These are phyloP conservation scores for Apiospora pterosperma DNA, from an alignment of 2,329 filamentous ascomycete genomes.

Conservation along the genomic window DNA sequence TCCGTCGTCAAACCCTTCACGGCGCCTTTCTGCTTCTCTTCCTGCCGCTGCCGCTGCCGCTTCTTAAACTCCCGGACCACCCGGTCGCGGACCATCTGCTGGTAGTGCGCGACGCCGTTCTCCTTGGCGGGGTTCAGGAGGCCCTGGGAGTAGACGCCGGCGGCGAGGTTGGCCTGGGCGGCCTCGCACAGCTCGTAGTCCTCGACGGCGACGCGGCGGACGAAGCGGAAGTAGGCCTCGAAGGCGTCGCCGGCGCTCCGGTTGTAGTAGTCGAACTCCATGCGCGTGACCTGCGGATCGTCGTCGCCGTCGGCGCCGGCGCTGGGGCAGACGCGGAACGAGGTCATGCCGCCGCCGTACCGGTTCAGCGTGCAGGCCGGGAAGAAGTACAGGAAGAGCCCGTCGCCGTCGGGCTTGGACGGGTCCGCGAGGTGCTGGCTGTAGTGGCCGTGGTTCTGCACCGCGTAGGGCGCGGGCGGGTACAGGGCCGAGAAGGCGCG, in stretches of 20 bases:
- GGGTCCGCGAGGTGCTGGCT: slow-evolving; percentile 54
- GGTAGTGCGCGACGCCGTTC: slow-evolving; percentile 39
- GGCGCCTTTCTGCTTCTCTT: neutral
- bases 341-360: slow-evolving; percentile 56
- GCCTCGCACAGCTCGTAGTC: slow-evolving; percentile 56
- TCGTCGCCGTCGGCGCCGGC: slow-evolving; percentile 21
- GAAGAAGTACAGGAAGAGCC: slow-evolving; percentile 56
- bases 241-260: slow-evolving; percentile 46
- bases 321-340: slow-evolving; percentile 52
- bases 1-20: too few relatives aligned
- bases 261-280: slow-evolving; percentile 60
- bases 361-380: slow-evolving; percentile 53
- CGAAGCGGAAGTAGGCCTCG: slow-evolving; percentile 53
- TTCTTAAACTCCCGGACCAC: slow-evolving; percentile 18
- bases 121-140: slow-evolving; percentile 54
- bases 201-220: slow-evolving; percentile 52
- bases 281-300: slow-evolving; percentile 42
- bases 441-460: slow-evolving; percentile 52
- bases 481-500: slow-evolving; percentile 53
- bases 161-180: slow-evolving; percentile 50
- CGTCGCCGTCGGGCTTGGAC: slow-evolving; percentile 44
- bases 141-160: slow-evolving; percentile 51
- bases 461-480: slow-evolving; percentile 51
- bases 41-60: neutral
- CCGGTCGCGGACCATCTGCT: slow-evolving; percentile 16